Base-by-base conservation (phyloP, 176 grass and related monocot genomes). In the Phragmites australis region DNA sequence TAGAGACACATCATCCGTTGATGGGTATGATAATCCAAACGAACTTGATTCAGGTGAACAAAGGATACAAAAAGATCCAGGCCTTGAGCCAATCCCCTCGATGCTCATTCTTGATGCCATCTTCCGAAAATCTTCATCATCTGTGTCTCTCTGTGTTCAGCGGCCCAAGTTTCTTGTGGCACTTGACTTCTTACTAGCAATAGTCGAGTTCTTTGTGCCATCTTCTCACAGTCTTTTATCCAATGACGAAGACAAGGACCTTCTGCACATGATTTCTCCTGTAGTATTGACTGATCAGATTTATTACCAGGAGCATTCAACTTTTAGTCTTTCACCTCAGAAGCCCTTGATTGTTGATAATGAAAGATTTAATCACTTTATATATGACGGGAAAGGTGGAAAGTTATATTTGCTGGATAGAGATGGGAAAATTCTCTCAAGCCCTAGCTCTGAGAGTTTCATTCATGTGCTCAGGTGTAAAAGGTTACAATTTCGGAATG, bases 61-160 rank as follows among this genome's bases (percentile, higher is more conserved):
- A 26, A 74, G 81, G 70, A 78, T 90, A 68, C 77, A 90, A 70
- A 89, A 93, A 47, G 67, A 89, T 87, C 77, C 91, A 81, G 90
- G 69, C 59, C 80, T 89, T 49, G 82, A 97, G 46, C 95, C 92
- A 22, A 87, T 78, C 61, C 95, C 92, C 67, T 94, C 95, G 1
- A 98, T 98, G 95, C 90, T 98, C 75, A 92, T 98, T 81, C 68
- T 98, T 46, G 95, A 98, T 94, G 90, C 90, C 19, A 89, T 81
- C 44, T 76, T 98, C 49, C 82, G 75, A 63, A 98, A 89, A 73
- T 76, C 88, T 73, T 91, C 74, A 11, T 87, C 81, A 30, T 83
- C 85, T 74, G 69, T 98, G 59, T 93, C 77, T 81, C 8, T 98
- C 0, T 91, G 92, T 74, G 78, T 98, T 60, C 95, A 98, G 85